Conservation (phyloP, 164 flowering plant species). For the Akebia trifoliata region DNA sequence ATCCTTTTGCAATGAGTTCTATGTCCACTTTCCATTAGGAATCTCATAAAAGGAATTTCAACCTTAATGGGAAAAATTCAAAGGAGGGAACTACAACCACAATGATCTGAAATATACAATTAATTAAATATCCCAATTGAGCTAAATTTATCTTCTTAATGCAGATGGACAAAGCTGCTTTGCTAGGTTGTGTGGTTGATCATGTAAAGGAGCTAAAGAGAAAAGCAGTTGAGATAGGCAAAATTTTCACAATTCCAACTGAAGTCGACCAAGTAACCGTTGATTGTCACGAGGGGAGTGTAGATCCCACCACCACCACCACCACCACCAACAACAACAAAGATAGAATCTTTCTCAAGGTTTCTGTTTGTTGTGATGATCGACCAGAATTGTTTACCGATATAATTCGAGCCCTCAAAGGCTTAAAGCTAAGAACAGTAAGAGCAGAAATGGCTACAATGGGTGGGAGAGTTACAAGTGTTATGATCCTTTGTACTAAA, state of each 20-base stretch:
- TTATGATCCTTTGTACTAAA: constrained; percentile 32
- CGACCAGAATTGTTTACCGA: constrained; percentile 59
- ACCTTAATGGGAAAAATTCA: too few relatives aligned
- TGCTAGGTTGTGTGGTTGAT: constrained; percentile 63
- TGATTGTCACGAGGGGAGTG: constrained; percentile 15
- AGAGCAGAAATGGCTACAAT: constrained; percentile 60
- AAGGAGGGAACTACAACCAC: too few relatives aligned
- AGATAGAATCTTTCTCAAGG: constrained; percentile 39
- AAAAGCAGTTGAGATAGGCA: constrained; percentile 46
- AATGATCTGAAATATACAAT: too few relatives aligned
- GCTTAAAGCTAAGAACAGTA: constrained; percentile 40
- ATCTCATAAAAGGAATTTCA: too few relatives aligned
- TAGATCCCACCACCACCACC: constrained; percentile 1
- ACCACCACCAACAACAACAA: constrained; percentile 7
- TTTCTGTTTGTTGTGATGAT: constrained; percentile 73
- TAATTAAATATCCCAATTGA: background rate
- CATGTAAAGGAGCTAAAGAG: constrained; percentile 63
- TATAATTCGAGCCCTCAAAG: constrained; percentile 46
- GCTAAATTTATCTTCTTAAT: background rate
- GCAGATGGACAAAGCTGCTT: constrained; percentile 94
- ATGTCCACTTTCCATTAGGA: too few relatives aligned
- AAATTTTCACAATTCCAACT: constrained; percentile 40
- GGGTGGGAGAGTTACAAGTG: constrained; percentile 50
- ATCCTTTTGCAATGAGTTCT: too few relatives aligned
- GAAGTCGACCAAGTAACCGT: constrained; percentile 63